Evolutionary conservation across 176 grass and related monocot genomes (phyloP).

Genomic region (Saccharum spontaneum): DNA sequence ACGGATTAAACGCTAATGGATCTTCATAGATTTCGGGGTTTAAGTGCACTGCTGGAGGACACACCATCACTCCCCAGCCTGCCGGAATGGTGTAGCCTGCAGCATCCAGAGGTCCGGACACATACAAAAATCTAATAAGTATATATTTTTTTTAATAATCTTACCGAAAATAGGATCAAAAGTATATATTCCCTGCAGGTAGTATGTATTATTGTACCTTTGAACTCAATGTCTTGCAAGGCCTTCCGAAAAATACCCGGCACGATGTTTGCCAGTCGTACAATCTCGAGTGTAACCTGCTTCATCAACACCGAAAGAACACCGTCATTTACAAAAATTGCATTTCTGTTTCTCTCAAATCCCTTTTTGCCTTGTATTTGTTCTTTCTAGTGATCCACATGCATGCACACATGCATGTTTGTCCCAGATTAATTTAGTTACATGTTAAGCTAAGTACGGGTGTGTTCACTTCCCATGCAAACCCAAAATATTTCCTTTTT

Average conservation of each 20-base stretch:
- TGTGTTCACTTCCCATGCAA: no score
- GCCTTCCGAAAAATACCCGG: conserved; percentile 79
- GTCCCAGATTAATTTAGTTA: neutral
- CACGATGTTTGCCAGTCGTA: conserved; percentile 77
- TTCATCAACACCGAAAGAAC: conserved; percentile 31
- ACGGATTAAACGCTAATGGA: conserved; percentile 70
- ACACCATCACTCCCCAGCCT: conserved; percentile 87
- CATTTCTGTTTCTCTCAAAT: neutral
- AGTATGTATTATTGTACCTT: conserved; percentile 38
- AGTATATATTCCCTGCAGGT: neutral
- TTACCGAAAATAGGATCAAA: neutral
- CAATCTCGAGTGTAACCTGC: conserved; percentile 58
- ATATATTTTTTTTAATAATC: neutral
- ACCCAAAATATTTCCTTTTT: no score
- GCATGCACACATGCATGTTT: neutral
- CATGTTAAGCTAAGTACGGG: neutral
- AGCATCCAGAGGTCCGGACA: conserved; percentile 19
- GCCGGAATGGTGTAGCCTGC: conserved; percentile 81
- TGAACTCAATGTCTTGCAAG: conserved; percentile 69
- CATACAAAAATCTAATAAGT: neutral
- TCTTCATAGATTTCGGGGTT: conserved; percentile 79
- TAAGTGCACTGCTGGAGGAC: conserved; percentile 78
- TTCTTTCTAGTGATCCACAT: neutral
- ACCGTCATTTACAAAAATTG: conserved; percentile 1
- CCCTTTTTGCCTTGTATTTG: conserved; percentile 7